phyloP scores from a whole-genome alignment of 23 red algal species.

The Agarophyton chilense region DNA sequence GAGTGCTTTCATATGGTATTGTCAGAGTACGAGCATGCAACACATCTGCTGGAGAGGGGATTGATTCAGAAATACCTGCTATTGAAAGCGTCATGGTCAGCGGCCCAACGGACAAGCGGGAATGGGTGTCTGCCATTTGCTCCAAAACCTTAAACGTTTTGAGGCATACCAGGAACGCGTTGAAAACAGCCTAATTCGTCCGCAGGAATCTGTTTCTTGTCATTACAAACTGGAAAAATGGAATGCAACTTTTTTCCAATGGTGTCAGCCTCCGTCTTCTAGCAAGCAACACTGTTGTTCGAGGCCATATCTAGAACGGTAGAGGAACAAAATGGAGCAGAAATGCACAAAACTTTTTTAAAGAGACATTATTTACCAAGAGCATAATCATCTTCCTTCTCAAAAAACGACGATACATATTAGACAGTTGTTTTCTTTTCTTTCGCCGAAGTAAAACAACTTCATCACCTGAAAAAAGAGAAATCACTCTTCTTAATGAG shows the following conservation, averaged over 20 bases:
- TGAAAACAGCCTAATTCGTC: not conserved
- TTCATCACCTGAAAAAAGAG: not conserved
- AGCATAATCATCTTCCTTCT: not conserved
- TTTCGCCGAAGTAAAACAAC: not conserved
- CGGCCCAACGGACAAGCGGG: not conserved
- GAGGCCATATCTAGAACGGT: not conserved
- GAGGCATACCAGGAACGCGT: not conserved
- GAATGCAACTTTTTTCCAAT: not conserved
- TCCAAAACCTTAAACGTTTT: not conserved
- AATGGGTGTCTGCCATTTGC: not conserved
- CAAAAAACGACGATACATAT: not conserved
- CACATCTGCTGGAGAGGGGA: not conserved
- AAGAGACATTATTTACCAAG: not conserved
- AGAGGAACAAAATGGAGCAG: not conserved
- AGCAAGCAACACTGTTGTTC: not conserved
- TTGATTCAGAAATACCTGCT: not conserved
- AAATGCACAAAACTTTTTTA: conserved; percentile 7
- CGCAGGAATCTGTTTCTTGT: not conserved
- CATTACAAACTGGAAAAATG: not conserved
- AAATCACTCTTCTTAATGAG: not conserved
- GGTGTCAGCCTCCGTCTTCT: not conserved
- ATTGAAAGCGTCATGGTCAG: not conserved
- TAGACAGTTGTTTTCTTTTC: not conserved
- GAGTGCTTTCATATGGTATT: not conserved
- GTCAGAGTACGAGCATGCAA: not conserved